A percentile compares a stretch with the other conserved stretches of the same genome.
phyloP scores from a whole-genome alignment of 192 early-diverging fungal genomes.

The Rhizoclosmatium globosum region DNA sequence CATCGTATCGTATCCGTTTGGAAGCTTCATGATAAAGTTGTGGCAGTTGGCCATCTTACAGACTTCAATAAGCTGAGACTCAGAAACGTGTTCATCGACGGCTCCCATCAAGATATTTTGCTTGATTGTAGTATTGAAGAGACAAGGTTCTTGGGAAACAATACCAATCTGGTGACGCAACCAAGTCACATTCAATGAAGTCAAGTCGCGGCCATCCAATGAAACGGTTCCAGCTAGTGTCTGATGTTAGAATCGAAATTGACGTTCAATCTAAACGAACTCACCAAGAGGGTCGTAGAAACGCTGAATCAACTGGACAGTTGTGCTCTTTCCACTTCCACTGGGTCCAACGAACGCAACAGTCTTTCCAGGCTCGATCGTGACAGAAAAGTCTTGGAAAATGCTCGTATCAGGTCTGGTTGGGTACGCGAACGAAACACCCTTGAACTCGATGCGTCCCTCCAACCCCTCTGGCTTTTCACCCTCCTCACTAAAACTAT shows the following conservation, averaged over 20 bases:
- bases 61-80: conserved; percentile 59
- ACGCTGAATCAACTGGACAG: conserved; percentile 65
- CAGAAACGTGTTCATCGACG: conserved; percentile 56
- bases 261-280: not conserved
- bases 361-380: conserved; percentile 72
- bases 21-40: conserved; percentile 84
- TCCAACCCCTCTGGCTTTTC: conserved; percentile 40
- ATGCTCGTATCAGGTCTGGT: conserved; percentile 66
- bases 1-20: conserved; percentile 80
- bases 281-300: conserved; percentile 54
- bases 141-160: conserved; percentile 91
- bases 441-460: conserved; percentile 60
- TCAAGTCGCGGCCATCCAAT: conserved; percentile 84
- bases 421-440: conserved; percentile 66
- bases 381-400: conserved; percentile 61
- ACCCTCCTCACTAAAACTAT: conserved; percentile 43
- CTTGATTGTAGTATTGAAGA: conserved; percentile 78
- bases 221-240: conserved; percentile 60
- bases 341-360: conserved; percentile 88
- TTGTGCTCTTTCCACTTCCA: conserved; percentile 79
- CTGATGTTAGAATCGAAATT: not conserved
- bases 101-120: conserved; percentile 79
- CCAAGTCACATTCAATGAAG: conserved; percentile 82
- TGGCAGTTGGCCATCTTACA: conserved; percentile 74
- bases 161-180: conserved; percentile 90